Evolutionary conservation across 371 early-diverging fungal genomes (phyloP).

Genomic region (Mortierella polycephala): DNA sequence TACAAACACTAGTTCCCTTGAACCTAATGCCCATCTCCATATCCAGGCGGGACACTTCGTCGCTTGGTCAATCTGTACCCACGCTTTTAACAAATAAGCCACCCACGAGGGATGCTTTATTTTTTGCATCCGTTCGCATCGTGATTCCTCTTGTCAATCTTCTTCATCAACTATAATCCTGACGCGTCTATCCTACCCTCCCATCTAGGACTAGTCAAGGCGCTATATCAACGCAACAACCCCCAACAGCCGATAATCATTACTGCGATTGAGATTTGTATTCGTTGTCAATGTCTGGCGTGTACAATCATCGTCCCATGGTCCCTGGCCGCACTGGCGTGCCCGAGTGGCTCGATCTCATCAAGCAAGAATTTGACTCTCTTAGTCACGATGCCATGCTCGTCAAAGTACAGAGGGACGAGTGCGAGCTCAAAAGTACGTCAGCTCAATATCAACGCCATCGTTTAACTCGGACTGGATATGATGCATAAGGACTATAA

Average conservation of each 20-base stretch:
- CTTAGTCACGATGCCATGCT: constrained; percentile 80
- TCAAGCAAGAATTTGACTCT: constrained; percentile 85
- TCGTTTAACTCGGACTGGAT: neutral
- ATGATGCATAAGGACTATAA: neutral
- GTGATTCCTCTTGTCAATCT: no score
- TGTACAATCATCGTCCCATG: constrained; percentile 88
- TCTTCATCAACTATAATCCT: no score
- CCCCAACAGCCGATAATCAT: no score
- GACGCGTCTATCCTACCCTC: no score
- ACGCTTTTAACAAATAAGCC: no score
- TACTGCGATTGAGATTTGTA: no score
- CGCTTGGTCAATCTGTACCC: no score
- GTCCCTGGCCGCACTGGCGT: constrained; percentile 70
- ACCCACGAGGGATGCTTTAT: no score
- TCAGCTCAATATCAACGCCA: neutral
- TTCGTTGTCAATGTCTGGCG: constrained; percentile 62
- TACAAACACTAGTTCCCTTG: neutral
- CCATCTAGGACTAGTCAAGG: no score
- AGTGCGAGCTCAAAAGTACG: constrained; percentile 90
- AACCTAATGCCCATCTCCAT: neutral
- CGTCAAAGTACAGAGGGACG: constrained; percentile 84
- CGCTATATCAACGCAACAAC: no score
- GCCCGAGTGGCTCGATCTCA: constrained; percentile 84
- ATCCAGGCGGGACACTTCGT: no score
- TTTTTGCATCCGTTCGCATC: no score